phyloP scores from a whole-genome alignment of 202 grass and related monocot species.

The Saccharum hybrid region DNA sequence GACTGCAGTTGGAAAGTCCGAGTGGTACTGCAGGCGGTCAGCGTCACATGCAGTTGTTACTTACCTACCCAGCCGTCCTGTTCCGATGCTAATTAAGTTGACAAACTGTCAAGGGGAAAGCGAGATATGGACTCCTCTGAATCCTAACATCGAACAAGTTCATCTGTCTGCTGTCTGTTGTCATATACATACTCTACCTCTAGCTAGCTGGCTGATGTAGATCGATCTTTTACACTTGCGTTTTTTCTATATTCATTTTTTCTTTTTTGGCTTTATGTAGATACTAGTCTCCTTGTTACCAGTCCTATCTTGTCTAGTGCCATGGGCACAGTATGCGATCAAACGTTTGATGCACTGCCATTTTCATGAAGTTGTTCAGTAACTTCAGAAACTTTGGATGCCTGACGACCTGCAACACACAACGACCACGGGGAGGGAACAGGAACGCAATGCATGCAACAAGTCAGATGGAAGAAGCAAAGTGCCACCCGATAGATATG shows the following conservation, averaged over 20 bases:
- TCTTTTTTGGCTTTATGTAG: background rate
- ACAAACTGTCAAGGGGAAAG: constrained; percentile 15
- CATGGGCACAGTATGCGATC: background rate
- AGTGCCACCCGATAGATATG: background rate
- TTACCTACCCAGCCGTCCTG: constrained; percentile 28
- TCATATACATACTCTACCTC: too few relatives aligned
- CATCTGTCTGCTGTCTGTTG: background rate
- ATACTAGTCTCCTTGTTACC: background rate
- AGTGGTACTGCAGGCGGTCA: constrained; percentile 26
- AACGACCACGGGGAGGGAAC: background rate
- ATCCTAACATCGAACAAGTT: background rate
- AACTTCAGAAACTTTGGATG: constrained; percentile 9
- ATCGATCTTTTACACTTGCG: too few relatives aligned
- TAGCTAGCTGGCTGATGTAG: background rate
- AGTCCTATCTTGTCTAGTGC: background rate
- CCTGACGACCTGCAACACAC: constrained; percentile 17
- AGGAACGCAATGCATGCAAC: background rate
- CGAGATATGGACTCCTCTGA: constrained; percentile 34
- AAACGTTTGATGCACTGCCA: background rate
- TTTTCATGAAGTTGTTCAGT: constrained; percentile 18
- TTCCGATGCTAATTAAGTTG: constrained; percentile 14
- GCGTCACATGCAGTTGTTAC: constrained; percentile 40
- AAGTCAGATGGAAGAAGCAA: constrained; percentile 39
- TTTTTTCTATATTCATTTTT: background rate
- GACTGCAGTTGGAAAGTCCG: background rate